phyloP scores from a whole-genome alignment of 2,329 filamentous ascomycete species.

The Talaromyces verruculosus region DNA sequence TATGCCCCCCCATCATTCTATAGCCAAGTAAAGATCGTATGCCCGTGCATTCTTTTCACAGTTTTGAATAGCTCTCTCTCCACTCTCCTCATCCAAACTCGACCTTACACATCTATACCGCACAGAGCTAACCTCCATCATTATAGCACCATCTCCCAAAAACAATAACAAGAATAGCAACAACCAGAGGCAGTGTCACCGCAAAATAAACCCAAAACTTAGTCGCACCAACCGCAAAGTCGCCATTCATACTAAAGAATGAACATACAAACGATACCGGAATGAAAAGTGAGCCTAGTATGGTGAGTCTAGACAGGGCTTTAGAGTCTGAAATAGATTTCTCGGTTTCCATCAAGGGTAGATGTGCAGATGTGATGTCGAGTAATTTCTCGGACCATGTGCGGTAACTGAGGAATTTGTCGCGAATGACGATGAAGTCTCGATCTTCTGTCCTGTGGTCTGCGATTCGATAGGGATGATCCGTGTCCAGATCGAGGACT shows the following conservation, averaged over 20 bases:
- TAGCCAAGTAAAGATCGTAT: background rate
- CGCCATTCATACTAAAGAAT: slow-evolving; percentile 11
- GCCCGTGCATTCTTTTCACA: background rate
- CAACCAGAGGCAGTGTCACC: background rate
- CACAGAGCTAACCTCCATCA: background rate
- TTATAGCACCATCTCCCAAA: slow-evolving; percentile 10
- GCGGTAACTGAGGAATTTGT: slow-evolving; percentile 10
- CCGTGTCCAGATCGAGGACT: slow-evolving; percentile 15
- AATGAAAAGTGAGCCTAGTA: background rate
- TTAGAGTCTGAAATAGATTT: slow-evolving; percentile 14
- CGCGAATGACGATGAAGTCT: slow-evolving; percentile 14
- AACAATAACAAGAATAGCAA: slow-evolving; percentile 10
- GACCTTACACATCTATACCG: background rate
- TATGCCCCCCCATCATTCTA: background rate
- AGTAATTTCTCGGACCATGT: slow-evolving; percentile 5
- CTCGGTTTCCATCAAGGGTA: slow-evolving; percentile 3
- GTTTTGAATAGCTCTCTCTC: background rate
- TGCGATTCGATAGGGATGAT: background rate
- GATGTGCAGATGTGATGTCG: slow-evolving; percentile 1
- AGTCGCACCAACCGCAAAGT: slow-evolving; percentile 1
- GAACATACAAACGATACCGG: slow-evolving; percentile 10
- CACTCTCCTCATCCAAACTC: background rate
- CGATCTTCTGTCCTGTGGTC: background rate
- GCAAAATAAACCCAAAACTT: slow-evolving; percentile 12
- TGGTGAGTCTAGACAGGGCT: background rate